A percentile compares a stretch with the other conserved stretches of the same genome.
phyloP scores from a whole-genome alignment of 768 basidiomycete species.

The Lactarius deliciosus region DNA sequence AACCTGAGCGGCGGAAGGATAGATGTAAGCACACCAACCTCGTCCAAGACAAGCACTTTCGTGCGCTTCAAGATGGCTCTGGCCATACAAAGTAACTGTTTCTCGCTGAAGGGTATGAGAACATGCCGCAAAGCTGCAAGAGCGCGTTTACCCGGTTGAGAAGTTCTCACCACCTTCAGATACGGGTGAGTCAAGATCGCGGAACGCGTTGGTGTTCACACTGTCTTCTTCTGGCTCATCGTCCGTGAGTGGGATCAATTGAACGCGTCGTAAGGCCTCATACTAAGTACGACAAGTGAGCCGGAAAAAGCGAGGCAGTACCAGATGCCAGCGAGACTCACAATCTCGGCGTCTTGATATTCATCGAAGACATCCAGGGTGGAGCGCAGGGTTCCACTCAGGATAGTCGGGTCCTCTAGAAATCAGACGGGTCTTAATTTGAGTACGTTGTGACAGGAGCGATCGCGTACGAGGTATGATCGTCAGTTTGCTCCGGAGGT shows the following conservation, averaged over 20 bases:
- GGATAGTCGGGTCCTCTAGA: constrained; percentile 84
- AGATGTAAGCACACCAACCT: constrained; percentile 42
- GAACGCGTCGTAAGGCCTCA: constrained; percentile 80
- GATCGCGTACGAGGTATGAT: constrained; percentile 64
- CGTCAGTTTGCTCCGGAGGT: constrained; percentile 74
- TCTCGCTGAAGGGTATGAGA: constrained; percentile 49
- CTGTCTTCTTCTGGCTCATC: constrained; percentile 46
- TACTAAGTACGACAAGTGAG: constrained; percentile 47
- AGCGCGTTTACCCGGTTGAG: constrained; percentile 62
- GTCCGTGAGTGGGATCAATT: constrained; percentile 59
- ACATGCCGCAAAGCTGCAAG: constrained; percentile 1
- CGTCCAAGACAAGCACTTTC: constrained; percentile 82
- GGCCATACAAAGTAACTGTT: constrained; percentile 88
- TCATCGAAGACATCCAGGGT: constrained; percentile 86
- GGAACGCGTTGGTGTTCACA: constrained; percentile 74
- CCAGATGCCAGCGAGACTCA: constrained; percentile 37
- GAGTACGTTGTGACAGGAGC: neutral
- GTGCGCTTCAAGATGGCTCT: constrained; percentile 79
- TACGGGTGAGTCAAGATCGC: constrained; percentile 68
- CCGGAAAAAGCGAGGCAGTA: constrained; percentile 2
- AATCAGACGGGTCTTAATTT: constrained; percentile 2
- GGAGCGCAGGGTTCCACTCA: constrained; percentile 78
- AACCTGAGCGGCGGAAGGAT: neutral
- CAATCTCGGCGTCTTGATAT: constrained; percentile 81
- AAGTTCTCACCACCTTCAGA: constrained; percentile 91